Conservation (phyloP, 2,329 filamentous ascomycete species). For the Fonsecaea pugnacius region DNA sequence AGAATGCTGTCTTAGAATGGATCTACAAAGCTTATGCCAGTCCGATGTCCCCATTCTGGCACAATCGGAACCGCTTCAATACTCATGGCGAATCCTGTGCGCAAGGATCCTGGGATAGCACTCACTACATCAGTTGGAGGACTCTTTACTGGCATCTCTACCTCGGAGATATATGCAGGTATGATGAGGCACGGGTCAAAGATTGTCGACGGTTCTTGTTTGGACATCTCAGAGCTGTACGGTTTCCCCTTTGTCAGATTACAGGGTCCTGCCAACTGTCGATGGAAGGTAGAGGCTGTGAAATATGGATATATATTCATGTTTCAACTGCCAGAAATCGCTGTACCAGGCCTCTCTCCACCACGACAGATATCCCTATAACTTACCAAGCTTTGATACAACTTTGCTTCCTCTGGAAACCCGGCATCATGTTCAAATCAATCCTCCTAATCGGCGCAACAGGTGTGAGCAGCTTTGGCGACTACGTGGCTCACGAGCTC, state of each 20-base stretch:
- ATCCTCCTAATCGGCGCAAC: conserved; percentile 14
- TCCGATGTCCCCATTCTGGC: background rate
- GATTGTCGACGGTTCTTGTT: background rate
- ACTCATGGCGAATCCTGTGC: background rate
- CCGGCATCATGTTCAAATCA: conserved; percentile 7
- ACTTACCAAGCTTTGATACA: background rate
- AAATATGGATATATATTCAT: background rate
- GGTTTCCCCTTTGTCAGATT: background rate
- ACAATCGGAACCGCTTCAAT: background rate
- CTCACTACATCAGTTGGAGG: background rate
- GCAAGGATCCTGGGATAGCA: background rate
- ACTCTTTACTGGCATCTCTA: background rate
- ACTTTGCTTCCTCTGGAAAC: background rate
- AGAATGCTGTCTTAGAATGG: background rate
- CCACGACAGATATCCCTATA: background rate
- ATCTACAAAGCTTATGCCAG: background rate
- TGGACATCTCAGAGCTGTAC: background rate
- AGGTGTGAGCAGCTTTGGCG: conserved; percentile 7
- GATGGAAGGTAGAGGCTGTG: background rate
- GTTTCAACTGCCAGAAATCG: background rate
- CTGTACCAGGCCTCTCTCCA: background rate
- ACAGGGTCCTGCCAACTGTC: background rate
- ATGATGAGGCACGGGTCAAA: background rate
- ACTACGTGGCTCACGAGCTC: conserved; percentile 14
- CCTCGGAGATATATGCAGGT: background rate